phyloP scores from a whole-genome alignment of 768 basidiomycete species.

The Fomitopsis pulvina region DNA sequence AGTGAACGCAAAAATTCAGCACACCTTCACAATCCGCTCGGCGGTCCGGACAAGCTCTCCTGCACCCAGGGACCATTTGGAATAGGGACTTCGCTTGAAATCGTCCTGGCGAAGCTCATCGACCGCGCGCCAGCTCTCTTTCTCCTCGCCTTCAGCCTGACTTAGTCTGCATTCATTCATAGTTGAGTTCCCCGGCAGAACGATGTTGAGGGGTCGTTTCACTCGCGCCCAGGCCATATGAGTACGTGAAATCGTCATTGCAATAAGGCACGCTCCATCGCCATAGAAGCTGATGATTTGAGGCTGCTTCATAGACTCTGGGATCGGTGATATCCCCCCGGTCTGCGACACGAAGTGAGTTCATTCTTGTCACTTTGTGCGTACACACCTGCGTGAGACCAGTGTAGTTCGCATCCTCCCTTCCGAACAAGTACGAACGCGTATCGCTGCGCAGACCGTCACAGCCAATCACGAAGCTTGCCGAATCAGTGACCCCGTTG shows the following conservation, averaged over 20 bases:
- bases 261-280: constrained; percentile 30
- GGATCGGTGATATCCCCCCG: constrained; percentile 27
- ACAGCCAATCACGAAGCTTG: constrained; percentile 35
- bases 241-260: constrained; percentile 17
- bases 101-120: constrained; percentile 19
- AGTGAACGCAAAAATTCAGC: background rate
- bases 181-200: background rate
- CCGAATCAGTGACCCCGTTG: constrained; percentile 28
- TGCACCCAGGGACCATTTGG: constrained; percentile 20
- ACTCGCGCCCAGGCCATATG: constrained; percentile 33
- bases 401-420: constrained; percentile 28
- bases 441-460: constrained; percentile 39
- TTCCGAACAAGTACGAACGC: constrained; percentile 31
- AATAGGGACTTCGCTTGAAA: constrained; percentile 16
- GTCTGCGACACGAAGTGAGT: constrained; percentile 18
- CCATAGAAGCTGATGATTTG: constrained; percentile 30
- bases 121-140: constrained; percentile 36
- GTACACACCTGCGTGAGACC: constrained; percentile 31
- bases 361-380: background rate
- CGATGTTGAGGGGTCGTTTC: background rate
- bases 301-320: constrained; percentile 10
- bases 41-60: constrained; percentile 20
- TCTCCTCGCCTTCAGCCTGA: constrained; percentile 27
- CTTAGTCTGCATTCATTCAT: constrained; percentile 21
- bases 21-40: constrained; percentile 23